Conservation (phyloP, 2,329 filamentous ascomycete species). For the Madurella fahalii region DNA sequence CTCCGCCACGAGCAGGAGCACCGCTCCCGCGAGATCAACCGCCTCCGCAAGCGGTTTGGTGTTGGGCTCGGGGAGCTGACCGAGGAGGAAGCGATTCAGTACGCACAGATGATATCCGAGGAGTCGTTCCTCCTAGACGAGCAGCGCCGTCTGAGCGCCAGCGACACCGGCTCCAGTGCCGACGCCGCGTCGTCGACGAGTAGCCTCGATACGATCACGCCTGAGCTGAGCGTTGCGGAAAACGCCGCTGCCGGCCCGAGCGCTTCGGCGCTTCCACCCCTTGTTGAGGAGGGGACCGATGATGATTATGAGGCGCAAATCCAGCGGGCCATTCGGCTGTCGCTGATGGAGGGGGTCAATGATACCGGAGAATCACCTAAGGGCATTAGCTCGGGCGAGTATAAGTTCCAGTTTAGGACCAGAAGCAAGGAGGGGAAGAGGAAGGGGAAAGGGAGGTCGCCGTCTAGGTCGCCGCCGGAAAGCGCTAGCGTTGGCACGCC, state of each 20-base stretch:
- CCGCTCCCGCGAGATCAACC: slow-evolving; percentile 62
- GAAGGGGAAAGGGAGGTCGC: slow-evolving; percentile 35
- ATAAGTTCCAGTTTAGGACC: slow-evolving; percentile 49
- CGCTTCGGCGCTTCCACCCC: slow-evolving; percentile 6
- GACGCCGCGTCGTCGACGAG: slow-evolving; percentile 44
- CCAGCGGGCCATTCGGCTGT: slow-evolving; percentile 59
- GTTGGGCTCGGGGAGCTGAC: slow-evolving; percentile 67
- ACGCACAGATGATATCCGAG: slow-evolving; percentile 63
- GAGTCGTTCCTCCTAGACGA: slow-evolving; percentile 57
- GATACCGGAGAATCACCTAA: slow-evolving; percentile 44
- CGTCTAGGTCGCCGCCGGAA: slow-evolving; percentile 29
- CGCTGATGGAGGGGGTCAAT: slow-evolving; percentile 53
- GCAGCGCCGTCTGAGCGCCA: slow-evolving; percentile 49
- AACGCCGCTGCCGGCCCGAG: slow-evolving; percentile 30
- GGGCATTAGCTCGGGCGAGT: slow-evolving; percentile 41
- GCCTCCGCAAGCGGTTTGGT: slow-evolving; percentile 76
- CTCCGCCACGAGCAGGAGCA: slow-evolving; percentile 68
- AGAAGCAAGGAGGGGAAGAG: slow-evolving; percentile 43
- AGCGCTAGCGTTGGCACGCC: neutral
- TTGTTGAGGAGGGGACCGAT: slow-evolving; percentile 37
- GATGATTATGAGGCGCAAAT: slow-evolving; percentile 59
- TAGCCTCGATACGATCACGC: slow-evolving; percentile 47
- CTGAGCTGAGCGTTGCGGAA: slow-evolving; percentile 50
- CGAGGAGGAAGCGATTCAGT: slow-evolving; percentile 61
- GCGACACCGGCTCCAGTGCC: slow-evolving; percentile 47